Conservation (phyloP, 1,284 basidiomycete species). For the Cystobasidium sp. region DNA sequence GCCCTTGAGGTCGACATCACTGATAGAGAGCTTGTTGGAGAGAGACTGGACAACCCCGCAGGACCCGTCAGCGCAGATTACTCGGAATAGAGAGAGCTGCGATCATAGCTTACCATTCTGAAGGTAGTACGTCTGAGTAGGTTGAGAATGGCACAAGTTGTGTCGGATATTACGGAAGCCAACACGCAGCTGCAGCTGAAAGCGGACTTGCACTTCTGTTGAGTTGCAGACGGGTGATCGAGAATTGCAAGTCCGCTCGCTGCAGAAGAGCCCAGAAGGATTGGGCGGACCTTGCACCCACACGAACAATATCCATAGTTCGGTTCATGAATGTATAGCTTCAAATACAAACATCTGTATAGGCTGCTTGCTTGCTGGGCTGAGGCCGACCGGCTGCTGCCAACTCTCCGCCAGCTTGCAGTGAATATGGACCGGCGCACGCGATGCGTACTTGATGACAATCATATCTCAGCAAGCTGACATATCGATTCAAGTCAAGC, state of each 20-base stretch:
- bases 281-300: no score
- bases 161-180: not conserved
- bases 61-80: not conserved
- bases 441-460: constrained; percentile 9
- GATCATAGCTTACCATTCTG: constrained; percentile 12
- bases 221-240: not conserved
- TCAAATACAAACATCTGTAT: no score
- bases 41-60: constrained; percentile 66
- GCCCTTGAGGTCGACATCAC: constrained; percentile 84
- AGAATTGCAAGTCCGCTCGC: not conserved
- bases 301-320: no score
- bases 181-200: not conserved
- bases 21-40: constrained; percentile 90
- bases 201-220: not conserved
- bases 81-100: not conserved
- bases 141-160: not conserved
- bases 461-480: not conserved
- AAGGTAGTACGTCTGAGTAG: not conserved
- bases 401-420: no score
- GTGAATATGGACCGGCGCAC: constrained; percentile 11
- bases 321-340: no score
- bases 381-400: no score
- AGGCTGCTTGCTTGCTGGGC: no score
- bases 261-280: not conserved
- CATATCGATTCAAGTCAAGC: constrained; percentile 2